Conservation (phyloP, 2,329 filamentous ascomycete genomes). For the Neofusicoccum laricinum region DNA sequence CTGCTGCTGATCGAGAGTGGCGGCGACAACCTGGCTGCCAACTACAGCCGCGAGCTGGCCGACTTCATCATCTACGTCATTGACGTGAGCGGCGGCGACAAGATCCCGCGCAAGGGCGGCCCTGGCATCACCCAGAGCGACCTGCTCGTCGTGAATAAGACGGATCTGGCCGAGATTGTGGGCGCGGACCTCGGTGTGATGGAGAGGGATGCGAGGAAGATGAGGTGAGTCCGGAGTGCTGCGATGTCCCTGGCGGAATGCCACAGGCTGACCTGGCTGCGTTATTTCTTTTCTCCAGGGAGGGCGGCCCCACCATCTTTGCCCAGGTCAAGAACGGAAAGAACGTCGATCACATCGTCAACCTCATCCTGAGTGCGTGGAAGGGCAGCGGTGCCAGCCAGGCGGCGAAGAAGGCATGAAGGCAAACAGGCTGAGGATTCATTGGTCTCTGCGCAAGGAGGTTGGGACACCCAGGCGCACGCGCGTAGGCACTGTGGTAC, state of each 20-base stretch:
- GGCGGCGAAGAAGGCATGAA: constrained; percentile 23
- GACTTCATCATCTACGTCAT: constrained; percentile 99
- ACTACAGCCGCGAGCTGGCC: constrained; percentile 91
- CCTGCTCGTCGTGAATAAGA: constrained; percentile 93
- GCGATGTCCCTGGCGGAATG: not conserved
- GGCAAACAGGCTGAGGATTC: not conserved
- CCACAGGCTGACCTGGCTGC: not conserved
- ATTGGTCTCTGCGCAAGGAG: not conserved
- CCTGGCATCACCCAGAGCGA: constrained; percentile 97
- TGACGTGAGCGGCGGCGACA: constrained; percentile 93
- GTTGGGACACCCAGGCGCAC: too few species aligned
- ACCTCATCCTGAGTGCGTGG: constrained; percentile 88
- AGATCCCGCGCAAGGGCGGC: constrained; percentile 92
- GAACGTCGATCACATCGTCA: constrained; percentile 81
- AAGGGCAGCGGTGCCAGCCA: constrained; percentile 73
- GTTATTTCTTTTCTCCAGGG: constrained; percentile 45
- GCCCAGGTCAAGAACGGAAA: constrained; percentile 94
- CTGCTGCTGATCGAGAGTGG: constrained; percentile 92
- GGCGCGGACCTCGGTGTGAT: constrained; percentile 90
- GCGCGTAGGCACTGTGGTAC: not conserved
- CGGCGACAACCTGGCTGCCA: constrained; percentile 94
- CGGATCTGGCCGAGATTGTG: constrained; percentile 84
- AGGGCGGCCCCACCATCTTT: constrained; percentile 93
- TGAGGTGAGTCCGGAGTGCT: constrained; percentile 46
- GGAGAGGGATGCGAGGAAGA: constrained; percentile 91